phyloP scores from a whole-genome alignment of 176 grass and related monocot species.

The Zea luxurians region DNA sequence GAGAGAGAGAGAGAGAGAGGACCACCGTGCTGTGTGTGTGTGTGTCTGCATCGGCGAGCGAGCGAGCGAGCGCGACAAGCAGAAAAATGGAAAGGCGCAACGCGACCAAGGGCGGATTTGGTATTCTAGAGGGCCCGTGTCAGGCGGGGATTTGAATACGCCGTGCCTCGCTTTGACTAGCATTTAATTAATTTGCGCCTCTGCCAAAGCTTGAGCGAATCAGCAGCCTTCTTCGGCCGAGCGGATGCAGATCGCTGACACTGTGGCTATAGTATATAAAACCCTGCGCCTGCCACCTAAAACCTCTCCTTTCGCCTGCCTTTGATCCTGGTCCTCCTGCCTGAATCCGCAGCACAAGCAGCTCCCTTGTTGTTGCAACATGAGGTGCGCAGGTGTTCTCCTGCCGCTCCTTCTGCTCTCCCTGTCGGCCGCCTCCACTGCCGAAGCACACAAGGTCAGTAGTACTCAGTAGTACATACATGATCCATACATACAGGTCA shows the following conservation, averaged over 20 bases:
- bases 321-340: neutral
- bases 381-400: conserved; percentile 37
- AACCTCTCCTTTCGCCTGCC: conserved; percentile 42
- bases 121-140: conserved; percentile 49
- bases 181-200: neutral
- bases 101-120: conserved; percentile 37
- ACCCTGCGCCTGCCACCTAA: conserved; percentile 25
- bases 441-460: conserved; percentile 44
- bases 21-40: conserved; percentile 29
- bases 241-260: conserved; percentile 3
- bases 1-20: neutral
- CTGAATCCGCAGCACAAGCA: neutral
- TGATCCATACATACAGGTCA: neutral
- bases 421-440: conserved; percentile 20
- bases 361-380: neutral
- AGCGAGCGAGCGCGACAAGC: conserved; percentile 20
- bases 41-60: conserved; percentile 29
- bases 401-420: conserved; percentile 41
- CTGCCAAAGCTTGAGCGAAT: neutral
- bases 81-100: conserved; percentile 38
- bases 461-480: neutral
- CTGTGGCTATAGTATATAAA: neutral
- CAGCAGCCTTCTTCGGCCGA: neutral
- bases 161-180: conserved; percentile 42
- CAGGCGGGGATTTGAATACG: conserved; percentile 50